Evolutionary conservation across 768 basidiomycete genomes (phyloP), one percentile per base, ranked within the genome.

Genomic region (Trametes cingulata): DNA sequence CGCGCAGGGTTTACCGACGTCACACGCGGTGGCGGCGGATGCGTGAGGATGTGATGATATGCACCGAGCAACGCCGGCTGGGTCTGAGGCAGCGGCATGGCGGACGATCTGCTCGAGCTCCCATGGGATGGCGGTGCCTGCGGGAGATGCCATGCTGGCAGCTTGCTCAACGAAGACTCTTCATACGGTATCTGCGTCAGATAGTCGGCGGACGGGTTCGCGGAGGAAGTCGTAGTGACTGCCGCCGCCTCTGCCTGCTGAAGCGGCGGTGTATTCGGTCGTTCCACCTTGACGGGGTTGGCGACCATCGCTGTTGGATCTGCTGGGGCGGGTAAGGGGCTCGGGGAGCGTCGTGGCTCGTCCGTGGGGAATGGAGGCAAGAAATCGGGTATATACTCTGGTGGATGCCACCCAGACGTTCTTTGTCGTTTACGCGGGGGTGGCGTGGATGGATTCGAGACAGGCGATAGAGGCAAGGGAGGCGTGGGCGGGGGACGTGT

Each of bases 11-110:
- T 89, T 3, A 83, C 74, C 10, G 81, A 66, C 6, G 76, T 76
- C 0, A 78, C 75, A 52, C 76, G 74, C 0, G 79, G 69, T 0
- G 84, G 75, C 0, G 86, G 82, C 0, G 87, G 86, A 64, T 91
- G 84, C 0, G 86, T 90, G 50, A 91, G 80, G 60, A 91, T 86
- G 64, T 91, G 86, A 63, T 90, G 91, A 67, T 90, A 91, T 6
- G 87, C 90, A 13, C 78, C 75, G 42, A 89, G 71, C 29, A 91
- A 80, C 1, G 88, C 78, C 2, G 81, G 87, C 62, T 89, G 86
- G 7, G 81, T 80, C 63, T 82, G 82, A 0, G 86, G 83, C 1
- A 81, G 80, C 5, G 81, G 71, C 6, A 78, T 15, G 2, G 66
- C 48, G 19, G 64, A 65, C 0, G 65, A 13, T 12, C 67, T 65